Base-by-base conservation (phyloP, 345 rosid genomes). In the Melaleuca alternifolia region DNA sequence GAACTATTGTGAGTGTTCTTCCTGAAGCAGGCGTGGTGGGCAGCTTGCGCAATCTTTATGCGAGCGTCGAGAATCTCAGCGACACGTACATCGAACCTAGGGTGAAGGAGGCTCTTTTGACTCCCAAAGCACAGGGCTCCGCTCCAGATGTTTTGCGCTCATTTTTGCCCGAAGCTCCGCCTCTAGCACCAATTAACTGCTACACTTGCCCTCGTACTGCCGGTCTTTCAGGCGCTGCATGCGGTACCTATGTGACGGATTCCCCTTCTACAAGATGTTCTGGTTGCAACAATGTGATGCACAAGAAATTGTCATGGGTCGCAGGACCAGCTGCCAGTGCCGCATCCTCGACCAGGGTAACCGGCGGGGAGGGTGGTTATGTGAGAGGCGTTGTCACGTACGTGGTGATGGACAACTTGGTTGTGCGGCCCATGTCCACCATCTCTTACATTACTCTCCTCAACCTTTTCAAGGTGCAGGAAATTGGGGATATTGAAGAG, bases 331-430 rank as follows among this genome's bases (percentile, higher is more conserved):
- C 1, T 30, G 77, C 77, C 6, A 44, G 33, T 65, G 44, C 44
- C 41, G 11, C 77, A 65, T 65, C 77, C 77, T 8, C 23, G 12
- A 44, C 77, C 13, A 21, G 30, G 44, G 46, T 65, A 30, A 23
- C 77, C 11, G 23, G 23, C 15, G 44, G 44, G 41, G 77, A 65
- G 77, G 54, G 84, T 16, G 88, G 88, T 33, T 85, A 50, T 62
- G 86, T 30, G 30, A 62, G 50, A 21, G 86, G 56, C 11, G 28
- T 37, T 6, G 46, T 62, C 37, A 62, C n/a, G 10, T 85, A n/a
- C 82, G 62, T 86, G 87, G 77, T 82, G 76, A 86, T 82, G 87
- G 87, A 86, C 23, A 50, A 82, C 15, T n/a, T 86, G 84, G 79
- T 8, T 65, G 87, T 86, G 37, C 79, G 46, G 75, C 87, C 87